Base-by-base conservation (phyloP, 1,284 basidiomycete species). In the Tilletia setariae region DNA sequence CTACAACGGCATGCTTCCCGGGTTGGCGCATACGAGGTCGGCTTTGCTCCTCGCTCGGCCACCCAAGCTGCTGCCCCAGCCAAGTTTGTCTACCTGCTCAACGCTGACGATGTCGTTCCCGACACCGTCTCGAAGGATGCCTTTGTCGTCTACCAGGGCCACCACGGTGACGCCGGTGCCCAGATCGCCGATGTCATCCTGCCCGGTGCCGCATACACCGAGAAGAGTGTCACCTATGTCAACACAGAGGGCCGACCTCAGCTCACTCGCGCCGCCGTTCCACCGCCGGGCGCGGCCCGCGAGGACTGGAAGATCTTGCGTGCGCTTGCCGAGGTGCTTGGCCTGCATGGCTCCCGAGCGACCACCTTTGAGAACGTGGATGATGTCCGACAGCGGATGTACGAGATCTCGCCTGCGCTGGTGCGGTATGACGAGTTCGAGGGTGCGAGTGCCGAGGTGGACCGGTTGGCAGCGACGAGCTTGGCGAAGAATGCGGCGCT, bases 271-370 rank as follows among this genome's bases (percentile, higher is more conserved):
- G 90, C 92, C 11, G 95, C 95, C 25, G 94, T 99, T 0, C 89
- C 91, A n/a, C 91, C 94, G 44, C 95, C 96, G 19, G 96, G 94
- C 67, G 92, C 94, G 1, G 88, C 93, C 2, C 86, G 96, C 65
- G 96, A 98, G 84, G 96, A 98, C 84, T 99, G 96, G 96, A 98
- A 98, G 87, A 93, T 98, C 79, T 87, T 98, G 73, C 90, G 94
- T 71, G 96, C 95, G 0, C 85, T 98, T 1, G 94, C 92, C n/a
- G 96, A 98, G 83, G 86, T 94, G 46, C 79, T 93, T 47, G 91
- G 90, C 53, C 84, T 94, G n/a, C 56, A 61, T 30, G 56, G 56
- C 28, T 61, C 56, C 9, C 56, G 56, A 4, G 56, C 56, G 30
- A 30, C 56, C 15, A 35, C 7, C 28, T 19, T 32, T 16, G 25